Percentiles rank a stretch among this genome's conserved stretches.
Conservation (phyloP, 2,329 filamentous ascomycete genomes). For the Aureobasidium sp. region DNA sequence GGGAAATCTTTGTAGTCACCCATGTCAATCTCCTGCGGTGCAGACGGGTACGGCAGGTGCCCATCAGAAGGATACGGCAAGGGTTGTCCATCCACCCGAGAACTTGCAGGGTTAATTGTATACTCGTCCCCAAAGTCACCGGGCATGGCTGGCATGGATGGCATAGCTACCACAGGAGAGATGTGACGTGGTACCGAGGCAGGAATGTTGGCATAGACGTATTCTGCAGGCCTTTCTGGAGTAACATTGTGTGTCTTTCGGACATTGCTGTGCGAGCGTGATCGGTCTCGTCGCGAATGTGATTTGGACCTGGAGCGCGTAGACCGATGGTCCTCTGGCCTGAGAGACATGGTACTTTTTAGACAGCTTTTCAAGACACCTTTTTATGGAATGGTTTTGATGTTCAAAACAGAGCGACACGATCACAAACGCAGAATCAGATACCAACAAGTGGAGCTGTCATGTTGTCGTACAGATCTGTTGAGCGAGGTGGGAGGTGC, state of each 20-base stretch:
- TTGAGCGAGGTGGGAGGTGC: constrained; percentile 2
- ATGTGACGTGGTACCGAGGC: constrained; percentile 20
- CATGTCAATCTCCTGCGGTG: constrained; percentile 34
- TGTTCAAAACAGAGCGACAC: neutral
- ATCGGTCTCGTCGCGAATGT: constrained; percentile 29
- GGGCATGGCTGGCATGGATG: constrained; percentile 22
- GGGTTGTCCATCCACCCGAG: neutral
- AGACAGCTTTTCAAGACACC: neutral
- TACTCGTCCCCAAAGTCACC: constrained; percentile 32
- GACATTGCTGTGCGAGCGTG: constrained; percentile 35
- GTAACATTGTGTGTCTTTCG: constrained; percentile 19
- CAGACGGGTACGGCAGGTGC: constrained; percentile 24
- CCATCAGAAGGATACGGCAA: constrained; percentile 17
- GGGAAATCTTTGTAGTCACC: constrained; percentile 40
- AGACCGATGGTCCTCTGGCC: constrained; percentile 34
- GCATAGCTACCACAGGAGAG: constrained; percentile 16
- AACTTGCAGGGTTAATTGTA: neutral
- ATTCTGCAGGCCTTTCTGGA: constrained; percentile 5
- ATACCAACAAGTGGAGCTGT: too few species aligned
- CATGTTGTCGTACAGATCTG: constrained; percentile 2
- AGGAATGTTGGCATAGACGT: constrained; percentile 23
- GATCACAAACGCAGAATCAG: neutral
- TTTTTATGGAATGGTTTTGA: neutral
- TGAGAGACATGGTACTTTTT: constrained; percentile 32
- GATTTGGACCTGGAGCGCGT: constrained; percentile 39